Percentiles rank a stretch among this genome's conserved stretches.
Evolutionary conservation across 345 rosid genomes (phyloP).

Genomic region (Geranium brycei): DNA sequence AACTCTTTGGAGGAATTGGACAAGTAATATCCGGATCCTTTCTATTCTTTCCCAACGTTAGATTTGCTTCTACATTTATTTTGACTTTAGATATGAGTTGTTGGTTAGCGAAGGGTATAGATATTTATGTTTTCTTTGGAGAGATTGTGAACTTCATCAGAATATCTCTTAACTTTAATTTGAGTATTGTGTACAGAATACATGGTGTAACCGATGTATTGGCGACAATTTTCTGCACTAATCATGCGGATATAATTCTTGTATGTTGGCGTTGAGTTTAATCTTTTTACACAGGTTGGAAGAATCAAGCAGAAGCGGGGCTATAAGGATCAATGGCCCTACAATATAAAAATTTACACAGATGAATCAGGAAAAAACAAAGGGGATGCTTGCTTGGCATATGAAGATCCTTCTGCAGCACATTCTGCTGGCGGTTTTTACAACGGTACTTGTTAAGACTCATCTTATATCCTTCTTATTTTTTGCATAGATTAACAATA

Average conservation of each 20-base stretch:
- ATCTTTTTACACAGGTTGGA: conserved; percentile 46
- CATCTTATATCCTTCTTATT: not conserved
- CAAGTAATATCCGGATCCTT: conserved; percentile 49
- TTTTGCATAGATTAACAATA: not conserved
- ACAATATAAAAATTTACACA: conserved; percentile 83
- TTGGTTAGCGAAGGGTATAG: no score
- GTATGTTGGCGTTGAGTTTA: not conserved
- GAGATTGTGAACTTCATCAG: no score
- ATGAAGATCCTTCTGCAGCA: conserved; percentile 95
- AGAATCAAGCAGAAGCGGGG: conserved; percentile 97
- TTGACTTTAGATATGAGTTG: not conserved
- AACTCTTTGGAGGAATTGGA: conserved; percentile 96
- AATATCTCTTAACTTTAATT: no score
- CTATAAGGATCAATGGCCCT: conserved; percentile 96
- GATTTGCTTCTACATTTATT: not conserved
- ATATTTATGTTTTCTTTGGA: not conserved
- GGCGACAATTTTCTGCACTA: no score
- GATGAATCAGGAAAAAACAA: conserved; percentile 85
- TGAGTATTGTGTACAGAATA: no score
- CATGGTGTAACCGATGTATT: no score
- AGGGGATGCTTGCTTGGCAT: conserved; percentile 82
- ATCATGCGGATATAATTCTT: not conserved
- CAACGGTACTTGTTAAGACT: conserved; percentile 34
- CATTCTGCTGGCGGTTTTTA: conserved; percentile 85
- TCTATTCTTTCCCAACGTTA: conserved; percentile 1